Conservation (phyloP, 1,284 basidiomycete genomes). For the Peniophora sp. region DNA sequence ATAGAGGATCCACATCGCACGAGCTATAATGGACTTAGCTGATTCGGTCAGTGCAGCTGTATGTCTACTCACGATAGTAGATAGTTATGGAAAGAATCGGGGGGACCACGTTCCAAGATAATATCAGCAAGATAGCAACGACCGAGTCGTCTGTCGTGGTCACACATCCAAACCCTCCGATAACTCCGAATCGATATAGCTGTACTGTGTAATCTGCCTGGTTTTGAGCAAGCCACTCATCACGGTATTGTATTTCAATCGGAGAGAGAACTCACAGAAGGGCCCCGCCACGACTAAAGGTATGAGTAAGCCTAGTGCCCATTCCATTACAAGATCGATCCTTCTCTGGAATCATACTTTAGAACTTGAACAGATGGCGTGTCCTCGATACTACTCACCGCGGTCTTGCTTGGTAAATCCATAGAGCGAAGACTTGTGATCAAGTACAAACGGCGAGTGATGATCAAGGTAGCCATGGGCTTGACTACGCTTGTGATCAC, state of each 20-base stretch:
- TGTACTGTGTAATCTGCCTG: background rate
- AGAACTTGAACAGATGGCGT: background rate
- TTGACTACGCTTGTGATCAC: too few species aligned
- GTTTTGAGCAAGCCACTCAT: background rate
- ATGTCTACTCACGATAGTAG: background rate
- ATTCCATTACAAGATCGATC: background rate
- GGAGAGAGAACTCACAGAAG: background rate
- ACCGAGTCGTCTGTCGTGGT: background rate
- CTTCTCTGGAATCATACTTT: background rate
- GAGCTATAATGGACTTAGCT: background rate
- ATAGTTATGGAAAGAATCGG: background rate
- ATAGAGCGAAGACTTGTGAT: background rate
- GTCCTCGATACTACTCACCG: background rate
- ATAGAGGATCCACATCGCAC: background rate
- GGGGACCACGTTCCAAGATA: background rate
- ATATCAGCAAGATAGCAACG: background rate
- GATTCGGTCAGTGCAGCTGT: too few species aligned
- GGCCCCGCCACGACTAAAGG: background rate
- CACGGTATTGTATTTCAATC: too few species aligned
- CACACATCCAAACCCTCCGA: background rate
- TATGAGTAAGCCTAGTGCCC: background rate
- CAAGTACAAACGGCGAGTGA: background rate
- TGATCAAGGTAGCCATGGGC: background rate
- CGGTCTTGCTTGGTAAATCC: background rate
- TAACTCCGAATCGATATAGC: background rate